Evolutionary conservation across 768 basidiomycete species (phyloP).

Genomic region (Boletus subcaerulescens): DNA sequence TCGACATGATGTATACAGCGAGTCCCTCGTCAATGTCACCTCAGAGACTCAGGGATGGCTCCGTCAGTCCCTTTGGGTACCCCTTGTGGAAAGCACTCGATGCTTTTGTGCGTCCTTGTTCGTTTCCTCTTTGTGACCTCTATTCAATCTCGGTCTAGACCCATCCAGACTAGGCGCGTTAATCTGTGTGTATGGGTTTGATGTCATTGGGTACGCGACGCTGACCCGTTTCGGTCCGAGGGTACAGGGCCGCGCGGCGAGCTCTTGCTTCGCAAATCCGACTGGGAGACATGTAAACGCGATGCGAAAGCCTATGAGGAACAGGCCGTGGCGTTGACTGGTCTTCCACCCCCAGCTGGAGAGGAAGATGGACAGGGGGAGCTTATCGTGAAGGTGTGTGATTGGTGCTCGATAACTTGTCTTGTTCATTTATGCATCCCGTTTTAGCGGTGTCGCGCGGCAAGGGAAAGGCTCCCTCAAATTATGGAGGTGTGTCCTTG

Average conservation of each 20-base stretch:
- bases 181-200: conserved; percentile 14
- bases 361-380: not conserved
- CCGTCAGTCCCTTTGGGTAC: conserved; percentile 15
- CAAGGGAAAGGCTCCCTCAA: not conserved
- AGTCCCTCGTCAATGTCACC: conserved; percentile 6
- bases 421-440: not conserved
- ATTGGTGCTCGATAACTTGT: not conserved
- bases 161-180: not conserved
- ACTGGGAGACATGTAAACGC: conserved; percentile 8
- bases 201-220: too few species aligned
- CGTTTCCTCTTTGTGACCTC: not conserved
- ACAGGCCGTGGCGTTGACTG: too few species aligned
- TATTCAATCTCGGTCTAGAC: conserved; percentile 1
- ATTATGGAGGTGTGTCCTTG: conserved; percentile 20
- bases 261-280: conserved; percentile 17
- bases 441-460: conserved; percentile 4
- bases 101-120: conserved; percentile 21
- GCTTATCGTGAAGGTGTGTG: not conserved
- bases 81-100: conserved; percentile 18
- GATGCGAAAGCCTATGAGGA: conserved; percentile 2
- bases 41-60: not conserved
- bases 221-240: not conserved
- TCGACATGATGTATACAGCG: conserved; percentile 5
- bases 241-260: conserved; percentile 19
- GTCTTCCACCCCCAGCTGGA: not conserved